phyloP scores from a whole-genome alignment of 495 filamentous ascomycete genomes.

The Lasiosphaeria miniovina region DNA sequence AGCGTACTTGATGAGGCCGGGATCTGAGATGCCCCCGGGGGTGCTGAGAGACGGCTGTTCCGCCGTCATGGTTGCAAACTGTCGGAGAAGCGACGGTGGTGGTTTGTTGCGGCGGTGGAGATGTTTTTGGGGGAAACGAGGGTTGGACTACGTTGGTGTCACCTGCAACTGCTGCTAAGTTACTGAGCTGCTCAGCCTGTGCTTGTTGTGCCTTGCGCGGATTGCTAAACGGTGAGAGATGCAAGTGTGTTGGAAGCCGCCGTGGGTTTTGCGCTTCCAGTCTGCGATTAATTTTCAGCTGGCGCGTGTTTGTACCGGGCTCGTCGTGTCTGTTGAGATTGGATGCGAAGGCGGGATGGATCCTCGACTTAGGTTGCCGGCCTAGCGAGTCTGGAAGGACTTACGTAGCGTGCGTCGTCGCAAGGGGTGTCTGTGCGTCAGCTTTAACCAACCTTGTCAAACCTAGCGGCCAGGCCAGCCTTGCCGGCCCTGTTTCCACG shows the following conservation, averaged over 20 bases:
- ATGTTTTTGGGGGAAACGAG: not conserved
- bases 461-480: not conserved
- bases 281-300: not conserved
- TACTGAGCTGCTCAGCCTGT: not conserved
- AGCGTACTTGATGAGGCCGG: constrained; percentile 55
- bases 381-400: constrained; percentile 2
- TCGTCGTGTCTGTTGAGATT: not conserved
- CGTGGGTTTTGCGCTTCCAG: not conserved
- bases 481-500: constrained; percentile 8
- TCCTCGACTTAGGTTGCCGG: not conserved
- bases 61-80: constrained; percentile 25
- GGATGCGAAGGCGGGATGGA: constrained; percentile 1
- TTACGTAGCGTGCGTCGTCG: constrained; percentile 16
- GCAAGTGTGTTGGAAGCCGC: not conserved
- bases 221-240: no score
- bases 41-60: constrained; percentile 34
- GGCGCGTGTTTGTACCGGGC: not conserved
- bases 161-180: not conserved
- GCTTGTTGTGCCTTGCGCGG: no score
- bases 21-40: constrained; percentile 56
- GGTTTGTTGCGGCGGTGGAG: constrained; percentile 1
- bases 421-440: constrained; percentile 18
- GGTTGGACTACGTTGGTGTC: not conserved
- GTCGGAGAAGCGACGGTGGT: constrained; percentile 8
- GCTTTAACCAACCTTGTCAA: not conserved